Evolutionary conservation across 148 eudicot species (phyloP), one percentile per base, ranked within the genome.

Genomic region (Bassia scoparia): DNA sequence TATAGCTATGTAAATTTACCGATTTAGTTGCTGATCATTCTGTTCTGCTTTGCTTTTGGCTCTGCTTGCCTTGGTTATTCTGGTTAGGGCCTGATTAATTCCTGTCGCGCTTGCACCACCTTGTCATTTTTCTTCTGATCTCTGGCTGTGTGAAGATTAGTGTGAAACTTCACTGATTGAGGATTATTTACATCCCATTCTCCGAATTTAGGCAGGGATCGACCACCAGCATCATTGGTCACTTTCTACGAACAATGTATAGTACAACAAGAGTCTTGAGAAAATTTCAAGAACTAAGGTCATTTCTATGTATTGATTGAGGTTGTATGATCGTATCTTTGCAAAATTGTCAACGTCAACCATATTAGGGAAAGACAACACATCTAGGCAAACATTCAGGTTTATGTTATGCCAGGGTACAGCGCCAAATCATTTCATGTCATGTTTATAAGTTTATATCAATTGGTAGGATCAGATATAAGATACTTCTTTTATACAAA

Each of bases 51-150:
- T 33, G 77, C 55, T 76, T 77, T 21, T 80, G 74, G 29, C 74
- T 74, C 17, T 79, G 74, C 20, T 34, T 53, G 68, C 21, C n/a
- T 13, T 55, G 34, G 64, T 77, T 64, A 24, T 48, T 52, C 7
- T 79, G 70, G 30, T 52, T 66, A n/a, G 58, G 27, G 24, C 34
- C 18, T 67, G 73, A 14, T 27, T 75, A 24, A 24, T 6, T 24
- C 38, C 59, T 26, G 69, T 13, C 10, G 48, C 5, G 37, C 30
- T 9, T 55, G 71, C 29, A 18, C 23, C 72, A 69, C 71, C 71
- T 83, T 87, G 20, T 58, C 83, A 53, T 86, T 84, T 62, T 90
- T 90, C 92, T 87, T 92, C 72, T 90, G 89, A 69, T 90, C 90
- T 69, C 96, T 84, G 17, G 96, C 96, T 73, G 91, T 90, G 70